Percentiles rank a stretch among this genome's conserved stretches.
phyloP scores from a whole-genome alignment of 176 grass and related monocot genomes.

The Juncus inflexus region DNA sequence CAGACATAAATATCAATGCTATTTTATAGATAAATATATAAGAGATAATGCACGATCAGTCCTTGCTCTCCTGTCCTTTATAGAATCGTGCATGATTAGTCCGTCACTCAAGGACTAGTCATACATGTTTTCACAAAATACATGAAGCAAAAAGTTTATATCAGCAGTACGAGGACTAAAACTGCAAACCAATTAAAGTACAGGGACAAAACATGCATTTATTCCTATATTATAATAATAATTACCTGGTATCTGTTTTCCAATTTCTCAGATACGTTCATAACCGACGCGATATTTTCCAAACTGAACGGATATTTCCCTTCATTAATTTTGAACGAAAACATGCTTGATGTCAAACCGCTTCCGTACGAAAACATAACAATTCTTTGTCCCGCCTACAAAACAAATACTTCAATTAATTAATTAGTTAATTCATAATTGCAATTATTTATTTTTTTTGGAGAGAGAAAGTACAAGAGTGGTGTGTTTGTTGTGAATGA shows the following conservation, averaged over 20 bases:
- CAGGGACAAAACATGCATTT: too few relatives aligned
- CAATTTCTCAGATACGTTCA: constrained; percentile 71
- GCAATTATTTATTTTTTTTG: neutral
- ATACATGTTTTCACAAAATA: too few relatives aligned
- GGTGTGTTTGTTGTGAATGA: constrained; percentile 55
- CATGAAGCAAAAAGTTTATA: too few relatives aligned
- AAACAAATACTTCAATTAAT: constrained; percentile 17
- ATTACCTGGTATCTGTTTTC: constrained; percentile 74
- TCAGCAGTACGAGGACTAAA: too few relatives aligned
- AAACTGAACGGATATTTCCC: constrained; percentile 70
- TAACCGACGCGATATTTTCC: constrained; percentile 59
- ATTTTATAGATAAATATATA: neutral
- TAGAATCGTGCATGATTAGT: too few relatives aligned
- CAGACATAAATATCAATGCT: neutral
- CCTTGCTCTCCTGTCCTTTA: too few relatives aligned
- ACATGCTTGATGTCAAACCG: constrained; percentile 85
- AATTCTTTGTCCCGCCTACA: constrained; percentile 67
- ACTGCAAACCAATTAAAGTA: too few relatives aligned
- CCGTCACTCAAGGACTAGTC: too few relatives aligned
- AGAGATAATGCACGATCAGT: too few relatives aligned
- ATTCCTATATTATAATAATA: too few relatives aligned
- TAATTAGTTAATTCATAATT: constrained; percentile 12
- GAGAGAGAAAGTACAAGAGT: constrained; percentile 48
- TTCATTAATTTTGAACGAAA: constrained; percentile 72
- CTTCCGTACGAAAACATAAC: constrained; percentile 99